Percentiles rank a stretch among this genome's conserved stretches.
These are phyloP conservation scores for Malus sylvestris DNA, from an alignment of 306 rosid genomes.

Conservation along the genomic window DNA sequence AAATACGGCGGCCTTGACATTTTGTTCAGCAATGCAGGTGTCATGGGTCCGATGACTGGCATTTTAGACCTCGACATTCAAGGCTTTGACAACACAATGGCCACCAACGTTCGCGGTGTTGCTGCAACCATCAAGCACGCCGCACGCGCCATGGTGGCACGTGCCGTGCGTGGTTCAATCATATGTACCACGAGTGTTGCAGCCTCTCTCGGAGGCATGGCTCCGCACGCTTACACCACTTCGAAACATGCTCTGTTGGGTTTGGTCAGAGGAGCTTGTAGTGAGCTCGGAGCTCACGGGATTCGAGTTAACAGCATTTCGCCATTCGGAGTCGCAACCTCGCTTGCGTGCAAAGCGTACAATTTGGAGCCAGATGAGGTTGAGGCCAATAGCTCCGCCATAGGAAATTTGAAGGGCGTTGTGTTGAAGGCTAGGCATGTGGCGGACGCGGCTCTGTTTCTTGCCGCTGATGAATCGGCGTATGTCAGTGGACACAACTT, in stretches of 20 bases:
- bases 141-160: conserved; percentile 62
- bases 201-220: conserved; percentile 52
- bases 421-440: conserved; percentile 61
- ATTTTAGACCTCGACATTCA: conserved; percentile 65
- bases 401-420: conserved; percentile 63
- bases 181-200: conserved; percentile 82
- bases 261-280: conserved; percentile 52
- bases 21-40: conserved; percentile 79
- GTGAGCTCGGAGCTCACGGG: conserved; percentile 72
- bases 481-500: conserved; percentile 77
- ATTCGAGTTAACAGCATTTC: conserved; percentile 78
- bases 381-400: conserved; percentile 31
- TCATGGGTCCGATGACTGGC: conserved; percentile 48
- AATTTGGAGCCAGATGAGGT: conserved; percentile 39
- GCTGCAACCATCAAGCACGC: conserved; percentile 63
- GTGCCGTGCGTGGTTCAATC: conserved; percentile 46
- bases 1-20: conserved; percentile 59
- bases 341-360: conserved; percentile 51
- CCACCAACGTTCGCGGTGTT: conserved; percentile 63
- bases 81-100: conserved; percentile 53
- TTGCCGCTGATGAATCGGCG: conserved; percentile 68
- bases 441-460: conserved; percentile 79
- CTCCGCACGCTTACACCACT: conserved; percentile 54
- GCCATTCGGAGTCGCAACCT: conserved; percentile 81
- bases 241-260: conserved; percentile 76